Base-by-base conservation (phyloP, 2,329 filamentous ascomycete genomes). In the Fusarium gaditjirri region DNA sequence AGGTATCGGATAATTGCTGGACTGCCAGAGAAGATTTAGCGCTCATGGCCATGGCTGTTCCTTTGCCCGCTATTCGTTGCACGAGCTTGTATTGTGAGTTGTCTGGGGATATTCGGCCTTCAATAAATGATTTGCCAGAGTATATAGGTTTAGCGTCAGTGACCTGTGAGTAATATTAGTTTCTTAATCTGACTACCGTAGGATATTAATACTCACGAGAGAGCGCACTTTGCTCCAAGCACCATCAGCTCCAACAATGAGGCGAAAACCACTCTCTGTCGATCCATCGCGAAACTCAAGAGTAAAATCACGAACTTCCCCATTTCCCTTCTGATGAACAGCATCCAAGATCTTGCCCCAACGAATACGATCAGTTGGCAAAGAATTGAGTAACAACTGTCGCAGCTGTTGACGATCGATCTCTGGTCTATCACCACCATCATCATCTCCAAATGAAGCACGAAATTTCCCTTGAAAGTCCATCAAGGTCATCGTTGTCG, bases 101-200 rank as follows among this genome's bases (percentile, higher is more conserved):
- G 17, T 19, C 14, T 3, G 55, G 43, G 3, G 31, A 61, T 27
- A 63, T 29, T n/a, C 55, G 14, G 31, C 60, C 60, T 50, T 63
- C 60, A 31, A 63, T 4, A 1, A 60, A 50, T 2, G 36, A 23
- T 19, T 50, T 63, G 0, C 60, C 55, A 8, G 60, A 38, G 1
- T 63, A 63, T 1, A 31, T 5, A 1, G 60, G 44, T 4, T 39
- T 63, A 2, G 43, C 36, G 1, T 61, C 31, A 8, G 60, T 61
- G 3, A 50, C 12, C 60, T 63, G 4, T 2, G 3, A 23, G 6
- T 5, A 16, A 13, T 7, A 1, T 61, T 8, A 63, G 25, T 1
- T 2, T 0, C 1, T 16, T 1, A 9, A 0, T 23, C 17, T 14
- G 6, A 2, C 4, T 1, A 11, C 19, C 3, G 0, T 8, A 1